Evolutionary conservation across 495 filamentous ascomycete genomes (phyloP), one percentile per base, ranked within the genome.

Genomic region (Darksidea phi): DNA sequence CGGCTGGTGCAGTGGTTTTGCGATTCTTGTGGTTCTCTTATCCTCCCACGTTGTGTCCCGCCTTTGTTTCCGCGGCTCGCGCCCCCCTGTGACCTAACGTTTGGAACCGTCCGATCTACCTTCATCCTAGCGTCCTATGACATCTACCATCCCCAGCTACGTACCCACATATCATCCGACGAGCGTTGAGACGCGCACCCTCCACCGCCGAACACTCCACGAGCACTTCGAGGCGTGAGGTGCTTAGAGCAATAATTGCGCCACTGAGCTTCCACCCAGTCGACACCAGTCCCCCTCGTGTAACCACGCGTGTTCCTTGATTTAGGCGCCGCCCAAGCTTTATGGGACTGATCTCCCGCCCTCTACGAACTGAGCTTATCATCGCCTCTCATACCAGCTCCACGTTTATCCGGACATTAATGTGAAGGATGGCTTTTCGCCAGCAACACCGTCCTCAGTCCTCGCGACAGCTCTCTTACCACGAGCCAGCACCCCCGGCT

Each of bases 341-440:
- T 23, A 15, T 4, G 46, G 18, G 36, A 26, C 55, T 24, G 21
- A n/a, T 21, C 24, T 11, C 45, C 13, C 47, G 2, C 37, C 11
- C 18, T 32, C 23, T 11, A 50, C 38, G 21, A 15, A 8, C 42
- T 1, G 15, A 57, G 17, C 17, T 7, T 24, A 26, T 23, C 23
- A n/a, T 18, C 55, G 17, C 55, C 6, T 12, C 26, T 15, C 28
- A 23, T 48, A 15, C 11, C n/a, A 15, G 48, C 36, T 48, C 38
- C 49, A 51, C 38, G 20, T n/a, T 6, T 24, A 11, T 23, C 8
- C 23, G 10, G 4, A 34, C 12, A 23, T 7, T 36, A 32, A 3
- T 10, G 25, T 47, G 49, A 53, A 71, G 46, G 63, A 96, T 96
- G 91, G 91, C 91, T 3, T 94, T 95, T 73, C 89, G 86, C 34